phyloP scores from a whole-genome alignment of 495 filamentous ascomycete species.

The Letharia lupina region DNA sequence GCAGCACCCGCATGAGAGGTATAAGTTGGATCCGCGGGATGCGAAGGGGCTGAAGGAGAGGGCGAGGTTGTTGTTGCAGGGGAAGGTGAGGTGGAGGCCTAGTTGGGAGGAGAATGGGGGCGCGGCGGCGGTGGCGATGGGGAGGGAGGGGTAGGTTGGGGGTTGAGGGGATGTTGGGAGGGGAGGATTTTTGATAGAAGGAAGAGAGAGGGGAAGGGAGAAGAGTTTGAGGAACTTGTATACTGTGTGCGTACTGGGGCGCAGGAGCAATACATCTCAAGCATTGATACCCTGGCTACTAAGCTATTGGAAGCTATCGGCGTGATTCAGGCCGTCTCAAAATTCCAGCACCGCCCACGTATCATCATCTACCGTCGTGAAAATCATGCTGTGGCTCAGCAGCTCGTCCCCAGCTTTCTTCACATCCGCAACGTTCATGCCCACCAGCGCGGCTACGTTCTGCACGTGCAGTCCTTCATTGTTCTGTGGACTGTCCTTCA shows the following conservation, averaged over 20 bases:
- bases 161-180: neutral
- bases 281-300: neutral
- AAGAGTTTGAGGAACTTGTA: neutral
- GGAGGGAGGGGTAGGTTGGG: neutral
- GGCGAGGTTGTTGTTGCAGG: slow-evolving; percentile 21
- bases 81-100: slow-evolving; percentile 22
- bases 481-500: slow-evolving; percentile 55
- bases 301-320: neutral
- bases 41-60: slow-evolving; percentile 21
- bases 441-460: slow-evolving; percentile 54
- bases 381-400: slow-evolving; percentile 62
- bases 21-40: slow-evolving; percentile 12
- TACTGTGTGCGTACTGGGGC: neutral
- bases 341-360: slow-evolving; percentile 68
- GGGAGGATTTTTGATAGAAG: neutral
- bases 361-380: slow-evolving; percentile 81
- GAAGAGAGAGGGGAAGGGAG: neutral
- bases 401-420: slow-evolving; percentile 70
- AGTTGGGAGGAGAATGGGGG: slow-evolving; percentile 13
- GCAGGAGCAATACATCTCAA: neutral
- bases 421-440: slow-evolving; percentile 59
- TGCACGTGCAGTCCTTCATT: slow-evolving; percentile 77
- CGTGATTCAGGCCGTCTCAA: slow-evolving; percentile 21
- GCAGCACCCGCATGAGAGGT: slow-evolving; percentile 25
- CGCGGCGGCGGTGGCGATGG: slow-evolving; percentile 4